Evolutionary conservation across 2,329 filamentous ascomycete species (phyloP), one percentile per base, ranked within the genome.

Genomic region (Colletotrichum eremochloae): DNA sequence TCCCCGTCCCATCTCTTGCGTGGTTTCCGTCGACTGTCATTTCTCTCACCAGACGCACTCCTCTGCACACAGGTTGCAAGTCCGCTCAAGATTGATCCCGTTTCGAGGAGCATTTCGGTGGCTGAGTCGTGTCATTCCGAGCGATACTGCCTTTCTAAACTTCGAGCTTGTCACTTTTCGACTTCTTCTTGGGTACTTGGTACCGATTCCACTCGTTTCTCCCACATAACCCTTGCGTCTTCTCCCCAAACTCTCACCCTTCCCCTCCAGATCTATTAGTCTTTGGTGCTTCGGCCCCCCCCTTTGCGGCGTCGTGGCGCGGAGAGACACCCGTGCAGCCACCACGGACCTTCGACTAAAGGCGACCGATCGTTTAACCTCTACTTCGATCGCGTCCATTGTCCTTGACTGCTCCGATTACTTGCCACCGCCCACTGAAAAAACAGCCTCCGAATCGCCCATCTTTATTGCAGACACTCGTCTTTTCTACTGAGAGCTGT

Each of bases 131-230:
- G 69, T 65, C 60, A 69, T 62, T 61, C 40, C 38, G 46, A 40
- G 55, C 66, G 29, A 62, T 29, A 62, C 46, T 40, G 46, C 38
- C 20, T 20, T 20, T 52, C 46, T 52, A 42, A 36, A 52, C 44
- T 52, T 31, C 14, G 60, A 52, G 8, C 15, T 40, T 63, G 33
- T 40, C 48, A 40, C 60, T 20, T 62, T 71, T 42, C 55, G 42
- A 63, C 38, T 61, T 55, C 33, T 40, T 67, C 24, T 44, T 62
- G 68, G 86, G 86, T 85, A 85, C 83, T 88, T 78, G 74, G 85
- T 88, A 80, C 86, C 86, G 79, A 83, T 89, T 88, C 80, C 87
- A 79, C 80, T 89, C 86, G 86, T 86, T 87, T 79, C 57, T 62
- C 15, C 38, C 50, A 12, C 36, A 29, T 62, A 61, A 67, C 68